Base-by-base conservation (phyloP, 2,329 filamentous ascomycete species). In the Colletotrichum sansevieriae region DNA sequence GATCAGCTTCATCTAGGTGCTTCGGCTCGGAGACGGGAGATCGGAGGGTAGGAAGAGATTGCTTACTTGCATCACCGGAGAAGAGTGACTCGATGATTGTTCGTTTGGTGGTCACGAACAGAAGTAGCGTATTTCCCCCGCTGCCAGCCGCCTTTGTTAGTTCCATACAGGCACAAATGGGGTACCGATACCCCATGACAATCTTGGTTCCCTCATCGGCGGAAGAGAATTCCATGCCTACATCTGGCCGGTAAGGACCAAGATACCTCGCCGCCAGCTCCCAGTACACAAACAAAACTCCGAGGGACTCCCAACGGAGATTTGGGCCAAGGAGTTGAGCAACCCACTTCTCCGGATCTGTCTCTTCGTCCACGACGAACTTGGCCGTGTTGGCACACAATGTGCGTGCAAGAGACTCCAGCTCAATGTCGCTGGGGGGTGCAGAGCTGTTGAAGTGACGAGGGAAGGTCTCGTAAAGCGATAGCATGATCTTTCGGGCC, bases 281-380 rank as follows among this genome's bases (percentile, higher is more conserved):
- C 70, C 72, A 73, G 55, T 71, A 72, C 7, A 65, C 71, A 25
- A 78, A 84, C 1, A 83, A 71, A 11, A 83, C 60, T 0, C 82
- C 82, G 1, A 85, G 62, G 0, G 80, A 78, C 60, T 85, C 83
- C 83, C 83, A 85, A 1, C 83, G 76, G 20, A 82, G 72, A 15
- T 78, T 78, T 0, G 70, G 68, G 0, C 81, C 81, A 0, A 74
- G 75, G 55, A 84, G 81, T 41, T 83, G 80, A 2, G 72, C 73
- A 0, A 80, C 71, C 81, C 82, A 84, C n/a, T 72, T 72, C 3
- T 78, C 70, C 0, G 78, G 71, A n/a, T 78, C 75, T 0, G 74
- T 67, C 9, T 80, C 76, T 0, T 79, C 73, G 13, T 83, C 81
- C 0, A 70, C 70, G 10, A 83, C 74, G 0, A 78, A 77, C 7